Evolutionary conservation across 2,329 filamentous ascomycete species (phyloP).

Genomic region (Aspergillus puulaauensis): DNA sequence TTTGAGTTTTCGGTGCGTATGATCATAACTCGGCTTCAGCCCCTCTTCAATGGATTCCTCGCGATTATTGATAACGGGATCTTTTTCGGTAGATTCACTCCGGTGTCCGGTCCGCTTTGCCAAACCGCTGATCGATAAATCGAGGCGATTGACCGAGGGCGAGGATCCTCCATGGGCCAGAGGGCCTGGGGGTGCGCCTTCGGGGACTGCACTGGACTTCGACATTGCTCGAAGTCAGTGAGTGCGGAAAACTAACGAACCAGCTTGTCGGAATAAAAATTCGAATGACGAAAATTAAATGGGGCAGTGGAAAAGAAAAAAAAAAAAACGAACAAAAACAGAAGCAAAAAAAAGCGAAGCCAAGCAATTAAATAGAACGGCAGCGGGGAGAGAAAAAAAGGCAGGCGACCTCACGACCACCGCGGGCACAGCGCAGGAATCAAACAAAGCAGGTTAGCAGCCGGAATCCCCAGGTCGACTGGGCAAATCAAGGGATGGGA

Average conservation of each 20-base stretch:
- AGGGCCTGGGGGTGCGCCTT: slow-evolving; percentile 10
- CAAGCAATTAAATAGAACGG: neutral
- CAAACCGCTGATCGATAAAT: slow-evolving; percentile 12
- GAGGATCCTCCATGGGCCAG: slow-evolving; percentile 17
- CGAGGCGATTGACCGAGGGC: slow-evolving; percentile 12
- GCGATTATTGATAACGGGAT: slow-evolving; percentile 13
- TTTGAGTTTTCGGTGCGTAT: slow-evolving; percentile 44
- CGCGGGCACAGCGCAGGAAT: neutral
- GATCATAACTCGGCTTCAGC: slow-evolving; percentile 27
- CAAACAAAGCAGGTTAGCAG: neutral
- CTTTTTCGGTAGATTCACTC: slow-evolving; percentile 19
- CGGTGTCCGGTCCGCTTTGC: slow-evolving; percentile 11
- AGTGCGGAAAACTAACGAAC: neutral
- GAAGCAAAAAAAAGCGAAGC: slow-evolving; percentile 1
- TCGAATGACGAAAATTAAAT: neutral
- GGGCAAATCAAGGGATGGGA: slow-evolving; percentile 12
- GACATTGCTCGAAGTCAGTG: slow-evolving; percentile 6
- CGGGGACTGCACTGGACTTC: neutral
- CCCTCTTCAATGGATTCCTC: slow-evolving; percentile 24
- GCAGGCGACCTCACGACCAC: neutral
- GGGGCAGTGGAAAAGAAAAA: neutral
- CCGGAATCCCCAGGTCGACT: neutral
- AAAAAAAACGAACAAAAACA: slow-evolving; percentile 3
- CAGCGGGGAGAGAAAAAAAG: neutral
- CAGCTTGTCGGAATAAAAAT: neutral